Base-by-base conservation (phyloP, 140 eudicot species). In the Oenanthe javanica region DNA sequence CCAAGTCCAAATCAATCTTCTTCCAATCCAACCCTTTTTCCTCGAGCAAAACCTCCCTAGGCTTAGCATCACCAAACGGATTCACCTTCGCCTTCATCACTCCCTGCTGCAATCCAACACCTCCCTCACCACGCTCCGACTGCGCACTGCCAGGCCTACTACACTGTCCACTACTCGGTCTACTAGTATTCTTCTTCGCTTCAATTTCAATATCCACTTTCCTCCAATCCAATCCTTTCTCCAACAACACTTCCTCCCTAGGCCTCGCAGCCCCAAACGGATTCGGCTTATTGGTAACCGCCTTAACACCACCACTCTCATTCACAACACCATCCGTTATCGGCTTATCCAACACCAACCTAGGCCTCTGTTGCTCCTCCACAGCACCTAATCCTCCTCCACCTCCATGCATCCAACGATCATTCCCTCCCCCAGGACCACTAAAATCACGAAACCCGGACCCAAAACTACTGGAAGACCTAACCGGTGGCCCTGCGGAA, bases 31-130 rank as follows among this genome's bases (percentile, higher is more conserved):
- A 85, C 77, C 99, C 99, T 85, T 91, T 95, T 87, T 95, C 89
- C 59, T 89, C 86, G 54, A 95, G 93, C 89, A 95, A 87, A 79
- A 95, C 91, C 74, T 95, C 99, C 83, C 98, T 86, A 79, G 99
- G 99, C 79, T 95, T 95, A 61, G 99, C 99, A 88, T 95, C 96
- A 21, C 99, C 99, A 67, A 95, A 95, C n/a, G 99, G 99, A 79
- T 95, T 95, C 86, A 95, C 97, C 78, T 93, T 95, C 9, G 90
- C 87, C 84, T 82, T 93, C 36, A 87, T 88, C 45, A 67, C 73
- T 67, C 43, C 73, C 45, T 31, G 73, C 59, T 78, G 83, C 85
- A 84, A 27, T 79, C 80, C 82, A 16, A 73, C 82, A 2, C 82
- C 15, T 1, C 81, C 86, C 78, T 87, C 95, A 0, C 96, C 89